Base-by-base conservation (phyloP, 2,329 filamentous ascomycete species). In the Arthroderma sp. region DNA sequence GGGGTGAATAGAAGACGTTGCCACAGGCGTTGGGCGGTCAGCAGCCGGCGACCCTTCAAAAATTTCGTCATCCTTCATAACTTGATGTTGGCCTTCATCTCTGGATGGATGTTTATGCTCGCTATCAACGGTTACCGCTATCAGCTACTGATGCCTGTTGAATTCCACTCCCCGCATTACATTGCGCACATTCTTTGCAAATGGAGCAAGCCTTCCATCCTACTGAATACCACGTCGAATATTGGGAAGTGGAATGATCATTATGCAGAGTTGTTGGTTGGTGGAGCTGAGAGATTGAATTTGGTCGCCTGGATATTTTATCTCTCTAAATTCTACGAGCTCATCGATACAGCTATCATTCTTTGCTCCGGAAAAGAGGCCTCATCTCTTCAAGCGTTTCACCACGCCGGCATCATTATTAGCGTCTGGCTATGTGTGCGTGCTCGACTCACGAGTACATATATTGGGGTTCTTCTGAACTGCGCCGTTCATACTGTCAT, bases 341-440 rank as follows among this genome's bases (percentile, higher is more conserved):
- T 94, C 44, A 62, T 94, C 44, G 86, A 94, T 61, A 94, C 86
- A 36, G 73, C 82, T 51, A 89, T 94, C 60, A 91, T 94, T 58
- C 73, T 94, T 52, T 83, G 83, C 58, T 93, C 94, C 75, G 86
- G 86, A 60, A 93, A 89, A 72, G 75, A 77, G 54, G 89, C 84
- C 70, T 86, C 83, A n/a, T 87, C 83, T 29, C 72, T 94, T 51
- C 87, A 94, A 72, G 93, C 85, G 29, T 94, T 91, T 62, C 87
- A 94, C 68, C 87, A 94, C 60, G 82, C 86, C 36, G 87, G 87
- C 48, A 87, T 86, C 50, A 94, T 94, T 86, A 72, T 94, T 68
- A 89, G 83, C 66, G 93, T 94, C 86, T 94, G 87, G 87, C 85
- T 86, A 52, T 87, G 87, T 45, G 93, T 94, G 62, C 81, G 86